These are phyloP conservation scores for Ophiorrhiza pumila DNA, from an alignment of 257 asterid genomes.

Conservation along the genomic window DNA sequence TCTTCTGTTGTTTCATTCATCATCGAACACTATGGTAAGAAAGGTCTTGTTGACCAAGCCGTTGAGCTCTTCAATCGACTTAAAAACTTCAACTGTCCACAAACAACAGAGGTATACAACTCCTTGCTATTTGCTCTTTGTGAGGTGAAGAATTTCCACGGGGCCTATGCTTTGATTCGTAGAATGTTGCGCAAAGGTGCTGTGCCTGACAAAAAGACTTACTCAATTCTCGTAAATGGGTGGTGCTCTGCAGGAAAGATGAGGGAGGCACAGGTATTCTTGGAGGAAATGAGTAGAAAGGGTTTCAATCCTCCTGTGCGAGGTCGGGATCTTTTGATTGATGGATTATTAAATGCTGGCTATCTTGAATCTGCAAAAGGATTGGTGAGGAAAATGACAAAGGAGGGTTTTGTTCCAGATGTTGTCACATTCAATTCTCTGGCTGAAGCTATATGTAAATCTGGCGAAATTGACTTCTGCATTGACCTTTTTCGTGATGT, in stretches of 20 bases:
- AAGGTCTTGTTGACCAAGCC: constrained; percentile 81
- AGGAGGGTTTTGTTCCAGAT: constrained; percentile 85
- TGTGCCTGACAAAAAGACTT: constrained; percentile 75
- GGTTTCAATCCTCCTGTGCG: constrained; percentile 95
- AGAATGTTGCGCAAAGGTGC: constrained; percentile 77
- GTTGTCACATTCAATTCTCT: constrained; percentile 77
- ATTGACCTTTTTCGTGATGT: constrained; percentile 66
- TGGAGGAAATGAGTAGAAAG: constrained; percentile 90
- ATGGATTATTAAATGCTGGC: constrained; percentile 87
- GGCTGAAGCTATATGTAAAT: constrained; percentile 65
- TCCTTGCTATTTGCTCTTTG: constrained; percentile 83
- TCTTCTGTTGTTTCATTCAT: constrained; percentile 73
- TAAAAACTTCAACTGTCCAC: constrained; percentile 65
- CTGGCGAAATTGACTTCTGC: constrained; percentile 76
- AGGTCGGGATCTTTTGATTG: constrained; percentile 83
- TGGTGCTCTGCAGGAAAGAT: constrained; percentile 97
- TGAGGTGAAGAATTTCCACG: constrained; percentile 92
- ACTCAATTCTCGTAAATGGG: constrained; percentile 77
- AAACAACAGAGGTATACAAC: constrained; percentile 76
- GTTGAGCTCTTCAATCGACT: constrained; percentile 81
- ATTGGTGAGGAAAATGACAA: constrained; percentile 80
- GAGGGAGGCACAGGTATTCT: constrained; percentile 91
- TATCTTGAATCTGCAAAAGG: constrained; percentile 95
- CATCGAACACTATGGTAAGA: constrained; percentile 85
- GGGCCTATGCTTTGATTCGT: constrained; percentile 87